These are phyloP conservation scores for Toxoplasma gondii DNA, from an alignment of 169 alveolate species.

Conservation along the genomic window DNA sequence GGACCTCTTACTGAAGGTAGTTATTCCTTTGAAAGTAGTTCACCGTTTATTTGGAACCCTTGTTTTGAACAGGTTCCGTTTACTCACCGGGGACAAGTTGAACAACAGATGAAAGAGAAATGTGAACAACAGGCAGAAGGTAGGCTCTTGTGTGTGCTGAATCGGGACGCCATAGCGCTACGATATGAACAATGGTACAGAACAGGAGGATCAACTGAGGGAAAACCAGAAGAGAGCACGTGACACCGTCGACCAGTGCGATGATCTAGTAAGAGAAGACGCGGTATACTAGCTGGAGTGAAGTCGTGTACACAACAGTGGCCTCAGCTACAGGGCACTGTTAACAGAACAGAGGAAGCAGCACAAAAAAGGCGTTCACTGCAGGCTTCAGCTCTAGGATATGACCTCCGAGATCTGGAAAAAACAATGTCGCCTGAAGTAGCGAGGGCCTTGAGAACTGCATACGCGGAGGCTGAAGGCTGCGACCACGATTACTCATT, in stretches of 20 bases:
- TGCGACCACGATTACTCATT: conserved; percentile 37
- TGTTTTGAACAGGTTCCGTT: neutral
- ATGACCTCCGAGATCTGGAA: neutral
- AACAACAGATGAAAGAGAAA: neutral
- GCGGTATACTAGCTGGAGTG: too few species aligned
- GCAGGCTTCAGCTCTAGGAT: conserved; percentile 13
- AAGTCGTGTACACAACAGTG: neutral
- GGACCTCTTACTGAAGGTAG: neutral
- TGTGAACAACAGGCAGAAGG: neutral
- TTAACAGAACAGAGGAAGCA: neutral
- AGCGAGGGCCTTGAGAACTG: conserved; percentile 14
- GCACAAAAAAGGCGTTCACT: neutral
- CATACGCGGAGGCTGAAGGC: conserved; percentile 26
- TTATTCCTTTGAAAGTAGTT: neutral
- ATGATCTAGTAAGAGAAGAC: neutral
- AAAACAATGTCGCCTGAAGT: conserved; percentile 3
- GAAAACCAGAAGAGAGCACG: conserved; percentile 19
- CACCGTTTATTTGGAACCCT: neutral
- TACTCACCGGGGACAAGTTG: neutral
- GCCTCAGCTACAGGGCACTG: conserved; percentile 8
- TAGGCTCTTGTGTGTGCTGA: neutral
- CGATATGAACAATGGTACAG: neutral
- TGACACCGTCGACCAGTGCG: neutral
- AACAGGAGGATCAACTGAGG: neutral
- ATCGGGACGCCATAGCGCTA: neutral